phyloP scores from a whole-genome alignment of 163 green algal species.

The Scenedesmus sp. region DNA sequence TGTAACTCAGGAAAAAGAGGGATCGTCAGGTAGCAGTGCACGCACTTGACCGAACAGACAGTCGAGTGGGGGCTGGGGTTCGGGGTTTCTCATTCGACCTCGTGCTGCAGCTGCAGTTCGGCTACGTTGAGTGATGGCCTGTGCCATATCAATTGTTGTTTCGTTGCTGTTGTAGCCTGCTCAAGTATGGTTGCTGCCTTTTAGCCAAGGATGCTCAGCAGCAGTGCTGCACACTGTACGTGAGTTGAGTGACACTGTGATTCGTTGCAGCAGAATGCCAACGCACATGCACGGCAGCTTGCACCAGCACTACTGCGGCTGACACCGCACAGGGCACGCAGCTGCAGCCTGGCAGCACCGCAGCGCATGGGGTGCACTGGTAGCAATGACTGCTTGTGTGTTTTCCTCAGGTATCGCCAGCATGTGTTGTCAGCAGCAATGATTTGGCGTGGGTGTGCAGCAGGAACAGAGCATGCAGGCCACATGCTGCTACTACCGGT shows the following conservation, averaged over 20 bases:
- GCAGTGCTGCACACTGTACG: not conserved
- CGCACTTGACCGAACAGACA: slow-evolving; percentile 4
- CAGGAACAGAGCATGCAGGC: not conserved
- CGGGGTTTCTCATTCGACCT: not conserved
- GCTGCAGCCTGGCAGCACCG: not conserved
- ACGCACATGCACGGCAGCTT: no score
- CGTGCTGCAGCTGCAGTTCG: not conserved
- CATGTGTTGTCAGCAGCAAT: no score
- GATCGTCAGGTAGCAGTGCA: not conserved
- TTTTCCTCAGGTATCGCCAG: no score
- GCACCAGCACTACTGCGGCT: not conserved
- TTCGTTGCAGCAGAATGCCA: not conserved
- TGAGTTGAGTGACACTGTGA: not conserved
- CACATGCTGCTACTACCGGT: no score
- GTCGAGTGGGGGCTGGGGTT: slow-evolving; percentile 8
- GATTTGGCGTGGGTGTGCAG: no score
- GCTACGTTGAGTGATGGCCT: no score
- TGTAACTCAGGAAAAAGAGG: slow-evolving; percentile 46
- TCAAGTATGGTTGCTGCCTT: not conserved
- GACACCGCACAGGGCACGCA: not conserved
- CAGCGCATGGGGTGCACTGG: not conserved
- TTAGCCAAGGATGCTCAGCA: no score
- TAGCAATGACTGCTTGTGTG: no score
- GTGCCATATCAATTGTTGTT: not conserved
- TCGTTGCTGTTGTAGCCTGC: not conserved